Evolutionary conservation across 371 early-diverging fungal species (phyloP).

Genomic region (Thermomucor indicae-seudaticae): DNA sequence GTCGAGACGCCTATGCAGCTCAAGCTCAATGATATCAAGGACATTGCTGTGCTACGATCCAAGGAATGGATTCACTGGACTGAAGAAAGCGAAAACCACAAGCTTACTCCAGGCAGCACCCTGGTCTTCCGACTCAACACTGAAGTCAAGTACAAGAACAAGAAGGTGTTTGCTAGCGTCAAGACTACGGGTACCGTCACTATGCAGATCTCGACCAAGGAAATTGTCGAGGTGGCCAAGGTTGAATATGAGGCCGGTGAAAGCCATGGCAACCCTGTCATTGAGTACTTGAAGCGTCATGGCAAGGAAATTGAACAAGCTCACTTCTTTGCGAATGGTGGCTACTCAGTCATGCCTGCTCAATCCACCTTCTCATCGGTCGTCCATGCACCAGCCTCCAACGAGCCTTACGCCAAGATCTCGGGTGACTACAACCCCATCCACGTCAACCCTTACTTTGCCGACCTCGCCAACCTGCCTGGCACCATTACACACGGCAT

Average conservation of each 20-base stretch:
- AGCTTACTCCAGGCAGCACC: conserved; percentile 65
- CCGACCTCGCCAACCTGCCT: conserved; percentile 87
- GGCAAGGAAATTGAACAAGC: conserved; percentile 82
- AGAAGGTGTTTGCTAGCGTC: conserved; percentile 62
- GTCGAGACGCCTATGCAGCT: conserved; percentile 83
- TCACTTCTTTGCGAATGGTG: conserved; percentile 80
- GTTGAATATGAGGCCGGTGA: conserved; percentile 78
- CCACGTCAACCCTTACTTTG: conserved; percentile 95
- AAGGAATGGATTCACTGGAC: conserved; percentile 90
- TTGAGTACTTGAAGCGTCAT: conserved; percentile 77
- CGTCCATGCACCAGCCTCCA: conserved; percentile 76
- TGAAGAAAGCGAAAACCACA: conserved; percentile 55
- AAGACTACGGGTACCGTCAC: conserved; percentile 78
- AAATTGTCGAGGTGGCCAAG: conserved; percentile 78
- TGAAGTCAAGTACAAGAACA: conserved; percentile 74
- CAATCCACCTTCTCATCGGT: conserved; percentile 80
- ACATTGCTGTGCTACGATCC: conserved; percentile 83
- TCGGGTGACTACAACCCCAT: conserved; percentile 96
- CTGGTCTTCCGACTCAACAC: conserved; percentile 85
- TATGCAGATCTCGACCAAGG: conserved; percentile 82
- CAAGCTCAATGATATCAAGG: conserved; percentile 70
- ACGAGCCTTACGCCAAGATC: conserved; percentile 84
- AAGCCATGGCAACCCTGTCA: conserved; percentile 75
- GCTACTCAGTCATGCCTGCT: conserved; percentile 90
- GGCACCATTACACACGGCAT: conserved; percentile 97